These are phyloP conservation scores for Sclerotinia glacialis DNA, from an alignment of 2,329 filamentous ascomycete species.

Conservation along the genomic window DNA sequence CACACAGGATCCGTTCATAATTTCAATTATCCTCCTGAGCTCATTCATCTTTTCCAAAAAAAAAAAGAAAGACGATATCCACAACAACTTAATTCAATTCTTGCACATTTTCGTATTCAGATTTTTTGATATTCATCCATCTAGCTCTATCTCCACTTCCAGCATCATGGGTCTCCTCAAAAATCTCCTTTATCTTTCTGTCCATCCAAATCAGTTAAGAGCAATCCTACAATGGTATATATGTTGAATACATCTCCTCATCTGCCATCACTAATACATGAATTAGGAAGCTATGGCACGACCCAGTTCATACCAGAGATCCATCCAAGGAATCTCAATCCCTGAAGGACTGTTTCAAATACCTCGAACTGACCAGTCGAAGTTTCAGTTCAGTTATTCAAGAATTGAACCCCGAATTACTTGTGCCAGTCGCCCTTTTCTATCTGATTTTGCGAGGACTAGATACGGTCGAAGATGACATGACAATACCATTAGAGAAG, in stretches of 20 bases:
- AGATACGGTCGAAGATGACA: slow-evolving; percentile 99
- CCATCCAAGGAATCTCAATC: slow-evolving; percentile 69
- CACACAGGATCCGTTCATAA: not conserved
- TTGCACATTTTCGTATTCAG: not conserved
- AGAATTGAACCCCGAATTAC: slow-evolving; percentile 90
- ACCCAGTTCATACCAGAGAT: slow-evolving; percentile 83
- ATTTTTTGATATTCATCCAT: not conserved
- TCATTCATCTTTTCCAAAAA: not conserved
- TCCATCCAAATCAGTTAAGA: slow-evolving; percentile 76
- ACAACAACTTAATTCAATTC: not conserved
- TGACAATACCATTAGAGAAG: slow-evolving; percentile 75
- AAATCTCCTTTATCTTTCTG: slow-evolving; percentile 65
- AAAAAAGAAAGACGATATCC: not conserved
- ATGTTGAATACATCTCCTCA: not conserved
- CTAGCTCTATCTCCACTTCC: slow-evolving; percentile 1
- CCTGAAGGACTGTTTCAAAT: slow-evolving; percentile 79
- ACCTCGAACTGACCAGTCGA: slow-evolving; percentile 82
- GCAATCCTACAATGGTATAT: slow-evolving; percentile 82
- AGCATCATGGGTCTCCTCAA: slow-evolving; percentile 52
- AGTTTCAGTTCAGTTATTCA: slow-evolving; percentile 93
- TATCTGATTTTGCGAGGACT: slow-evolving; percentile 89
- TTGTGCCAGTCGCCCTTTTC: slow-evolving; percentile 86
- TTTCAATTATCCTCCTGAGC: not conserved
- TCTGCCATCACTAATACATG: slow-evolving; percentile 23
- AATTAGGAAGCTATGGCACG: slow-evolving; percentile 90